phyloP scores from a whole-genome alignment of 1,139 yeast species.

The Blastobotrys malaysiensis region DNA sequence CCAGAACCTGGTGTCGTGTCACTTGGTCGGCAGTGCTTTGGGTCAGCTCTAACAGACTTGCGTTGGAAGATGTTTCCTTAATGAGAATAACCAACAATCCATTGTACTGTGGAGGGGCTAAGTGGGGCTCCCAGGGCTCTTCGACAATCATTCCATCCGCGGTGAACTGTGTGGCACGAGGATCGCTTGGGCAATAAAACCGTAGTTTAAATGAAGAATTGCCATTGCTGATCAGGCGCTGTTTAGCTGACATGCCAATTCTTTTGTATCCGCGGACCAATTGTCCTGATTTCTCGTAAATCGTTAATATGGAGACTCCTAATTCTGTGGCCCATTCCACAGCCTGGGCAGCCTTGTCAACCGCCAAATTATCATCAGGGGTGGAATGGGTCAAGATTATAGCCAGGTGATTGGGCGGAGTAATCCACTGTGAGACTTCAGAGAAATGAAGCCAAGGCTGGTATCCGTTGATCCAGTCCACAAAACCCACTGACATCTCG shows the following conservation, averaged over 20 bases:
- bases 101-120: background rate
- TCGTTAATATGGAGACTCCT: slow-evolving; percentile 8
- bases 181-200: background rate
- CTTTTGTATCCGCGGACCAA: slow-evolving; percentile 1
- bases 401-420: background rate
- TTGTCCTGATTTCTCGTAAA: slow-evolving; percentile 6
- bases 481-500: background rate
- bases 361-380: background rate
- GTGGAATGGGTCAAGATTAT: background rate
- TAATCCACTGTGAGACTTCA: background rate
- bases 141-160: background rate
- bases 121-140: background rate
- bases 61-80: background rate
- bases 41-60: slow-evolving; percentile 5
- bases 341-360: slow-evolving; percentile 3
- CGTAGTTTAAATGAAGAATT: slow-evolving; percentile 3
- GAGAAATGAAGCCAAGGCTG: background rate
- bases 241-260: background rate
- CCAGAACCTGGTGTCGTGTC: background rate
- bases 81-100: slow-evolving; percentile 5
- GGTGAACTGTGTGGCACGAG: background rate
- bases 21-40: background rate
- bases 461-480: background rate
- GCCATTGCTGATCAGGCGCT: background rate
- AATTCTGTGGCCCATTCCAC: slow-evolving; percentile 5